phyloP scores from a whole-genome alignment of 768 basidiomycete genomes.

The Boletus pseudo-olivaceus region DNA sequence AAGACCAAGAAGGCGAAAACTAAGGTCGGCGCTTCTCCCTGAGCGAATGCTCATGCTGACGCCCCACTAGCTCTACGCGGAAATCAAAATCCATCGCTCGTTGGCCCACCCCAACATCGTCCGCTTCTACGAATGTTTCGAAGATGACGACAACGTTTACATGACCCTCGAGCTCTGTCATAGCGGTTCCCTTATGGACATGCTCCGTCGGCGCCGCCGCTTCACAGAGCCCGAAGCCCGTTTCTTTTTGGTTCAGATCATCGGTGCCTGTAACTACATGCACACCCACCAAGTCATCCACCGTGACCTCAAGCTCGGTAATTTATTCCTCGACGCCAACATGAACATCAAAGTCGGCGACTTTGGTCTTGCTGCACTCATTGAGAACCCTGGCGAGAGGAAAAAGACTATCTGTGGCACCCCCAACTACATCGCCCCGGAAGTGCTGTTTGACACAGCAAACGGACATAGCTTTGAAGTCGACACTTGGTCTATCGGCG shows the following conservation, averaged over 20 bases:
- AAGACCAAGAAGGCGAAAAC: slow-evolving; percentile 97
- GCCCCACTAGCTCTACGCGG: slow-evolving; percentile 78
- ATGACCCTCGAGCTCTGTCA: slow-evolving; percentile 94
- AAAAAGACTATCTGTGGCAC: slow-evolving; percentile 99
- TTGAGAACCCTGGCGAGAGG: slow-evolving; percentile 92
- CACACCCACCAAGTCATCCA: slow-evolving; percentile 96
- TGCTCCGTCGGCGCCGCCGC: slow-evolving; percentile 80
- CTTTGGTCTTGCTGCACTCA: slow-evolving; percentile 94
- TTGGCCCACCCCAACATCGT: slow-evolving; percentile 93
- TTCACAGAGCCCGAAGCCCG: slow-evolving; percentile 92
- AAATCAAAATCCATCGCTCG: slow-evolving; percentile 96
- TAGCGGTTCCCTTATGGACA: slow-evolving; percentile 87
- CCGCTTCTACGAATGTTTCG: slow-evolving; percentile 88
- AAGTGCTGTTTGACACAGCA: slow-evolving; percentile 92
- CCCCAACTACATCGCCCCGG: slow-evolving; percentile 98
- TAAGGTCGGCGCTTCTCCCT: slow-evolving; percentile 53
- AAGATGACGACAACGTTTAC: slow-evolving; percentile 94
- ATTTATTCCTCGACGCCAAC: slow-evolving; percentile 83
- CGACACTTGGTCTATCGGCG: slow-evolving; percentile 96
- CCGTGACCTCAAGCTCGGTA: slow-evolving; percentile 94
- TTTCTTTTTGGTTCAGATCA: slow-evolving; percentile 90
- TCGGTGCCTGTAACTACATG: slow-evolving; percentile 97
- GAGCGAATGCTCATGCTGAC: slow-evolving; percentile 1
- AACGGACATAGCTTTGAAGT: slow-evolving; percentile 99
- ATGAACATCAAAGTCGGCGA: slow-evolving; percentile 98